A percentile compares a stretch with the other conserved stretches of the same genome.
These are phyloP conservation scores for Pseudogymnoascus sp. DNA, from an alignment of 2,329 filamentous ascomycete genomes.

Conservation along the genomic window DNA sequence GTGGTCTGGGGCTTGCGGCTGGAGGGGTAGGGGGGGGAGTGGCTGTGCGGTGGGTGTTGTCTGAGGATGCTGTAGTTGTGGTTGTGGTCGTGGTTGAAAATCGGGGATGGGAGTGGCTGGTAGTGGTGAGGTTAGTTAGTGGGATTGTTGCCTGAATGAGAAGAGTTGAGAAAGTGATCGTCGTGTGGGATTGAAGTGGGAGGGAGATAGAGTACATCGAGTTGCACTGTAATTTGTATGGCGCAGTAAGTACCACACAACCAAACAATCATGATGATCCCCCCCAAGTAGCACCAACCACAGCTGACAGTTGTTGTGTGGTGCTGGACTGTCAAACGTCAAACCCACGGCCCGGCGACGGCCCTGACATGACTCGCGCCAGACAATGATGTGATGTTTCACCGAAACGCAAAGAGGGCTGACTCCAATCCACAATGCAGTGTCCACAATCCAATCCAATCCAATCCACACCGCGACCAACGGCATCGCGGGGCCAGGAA, in stretches of 20 bases:
- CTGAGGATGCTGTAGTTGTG: background rate
- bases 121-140: background rate
- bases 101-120: background rate
- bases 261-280: background rate
- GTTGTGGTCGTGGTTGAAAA: background rate
- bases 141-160: background rate
- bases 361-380: background rate
- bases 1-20: background rate
- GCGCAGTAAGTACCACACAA: background rate
- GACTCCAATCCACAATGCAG: background rate
- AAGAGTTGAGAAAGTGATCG: background rate
- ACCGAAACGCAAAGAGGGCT: background rate
- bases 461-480: background rate
- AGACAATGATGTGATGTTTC: background rate
- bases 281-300: background rate
- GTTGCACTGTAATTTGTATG: background rate
- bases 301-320: background rate
- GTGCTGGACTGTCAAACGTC: background rate
- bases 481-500: background rate
- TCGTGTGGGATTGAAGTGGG: background rate
- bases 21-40: background rate
- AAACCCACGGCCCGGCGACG: background rate
- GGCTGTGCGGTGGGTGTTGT: background rate
- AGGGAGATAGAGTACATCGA: background rate
- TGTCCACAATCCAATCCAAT: background rate